Evolutionary conservation across 1,284 basidiomycete species (phyloP).

Genomic region (Cryptococcus floricola): DNA sequence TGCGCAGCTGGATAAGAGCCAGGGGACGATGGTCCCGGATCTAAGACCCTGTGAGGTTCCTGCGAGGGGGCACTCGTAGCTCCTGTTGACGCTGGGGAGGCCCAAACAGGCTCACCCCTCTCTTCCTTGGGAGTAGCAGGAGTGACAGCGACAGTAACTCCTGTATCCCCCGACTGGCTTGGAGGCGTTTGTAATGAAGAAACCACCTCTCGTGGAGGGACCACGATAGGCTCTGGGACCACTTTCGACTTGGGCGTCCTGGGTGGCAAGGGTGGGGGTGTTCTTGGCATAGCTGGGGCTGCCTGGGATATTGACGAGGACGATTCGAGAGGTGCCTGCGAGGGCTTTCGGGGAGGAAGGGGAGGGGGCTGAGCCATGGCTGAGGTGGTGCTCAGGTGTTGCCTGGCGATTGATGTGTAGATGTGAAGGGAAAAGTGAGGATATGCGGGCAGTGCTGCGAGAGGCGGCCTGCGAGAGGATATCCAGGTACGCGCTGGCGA

Average conservation of each 20-base stretch:
- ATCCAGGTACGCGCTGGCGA: not conserved
- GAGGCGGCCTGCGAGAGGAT: not conserved
- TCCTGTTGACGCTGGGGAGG: not conserved
- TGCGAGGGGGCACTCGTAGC: not conserved
- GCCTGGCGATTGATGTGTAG: not conserved
- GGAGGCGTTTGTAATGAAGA: not conserved
- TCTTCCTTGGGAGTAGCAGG: slow-evolving; percentile 21
- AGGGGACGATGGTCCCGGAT: not conserved
- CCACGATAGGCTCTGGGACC: not conserved
- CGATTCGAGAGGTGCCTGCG: not conserved
- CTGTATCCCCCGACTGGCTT: not conserved
- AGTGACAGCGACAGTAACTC: slow-evolving; percentile 16
- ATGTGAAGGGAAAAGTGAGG: not conserved
- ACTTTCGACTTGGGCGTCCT: slow-evolving; percentile 3
- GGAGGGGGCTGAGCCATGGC: slow-evolving; percentile 11
- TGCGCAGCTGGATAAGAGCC: not conserved
- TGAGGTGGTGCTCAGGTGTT: no score
- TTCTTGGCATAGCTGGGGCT: not conserved
- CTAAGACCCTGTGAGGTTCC: not conserved
- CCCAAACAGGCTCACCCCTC: not conserved
- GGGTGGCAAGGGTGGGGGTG: slow-evolving; percentile 14
- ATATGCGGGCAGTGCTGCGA: not conserved
- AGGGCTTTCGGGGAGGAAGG: slow-evolving; percentile 9
- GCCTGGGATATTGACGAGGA: not conserved
- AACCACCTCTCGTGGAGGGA: not conserved